Conservation (phyloP, 192 early-diverging fungal species). For the Backusella circina region DNA sequence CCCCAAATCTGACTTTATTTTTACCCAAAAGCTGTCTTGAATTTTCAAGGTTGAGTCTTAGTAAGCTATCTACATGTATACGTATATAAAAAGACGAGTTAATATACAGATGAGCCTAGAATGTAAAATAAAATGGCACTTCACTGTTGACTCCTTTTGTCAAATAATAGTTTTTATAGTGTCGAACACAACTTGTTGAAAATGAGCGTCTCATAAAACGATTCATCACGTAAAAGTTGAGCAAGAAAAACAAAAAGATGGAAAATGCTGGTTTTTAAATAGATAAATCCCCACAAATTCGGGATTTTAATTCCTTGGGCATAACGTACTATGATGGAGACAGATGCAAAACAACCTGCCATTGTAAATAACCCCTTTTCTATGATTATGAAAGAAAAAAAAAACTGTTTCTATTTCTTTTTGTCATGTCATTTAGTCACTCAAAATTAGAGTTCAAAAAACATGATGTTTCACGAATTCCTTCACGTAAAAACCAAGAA, state of each 20-base stretch:
- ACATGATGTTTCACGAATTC: too few species aligned
- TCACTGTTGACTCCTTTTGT: constrained; percentile 20
- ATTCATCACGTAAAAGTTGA: constrained; percentile 1
- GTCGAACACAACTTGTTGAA: neutral
- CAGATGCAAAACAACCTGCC: too few species aligned
- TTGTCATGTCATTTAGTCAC: too few species aligned
- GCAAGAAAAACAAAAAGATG: neutral
- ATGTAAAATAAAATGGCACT: too few species aligned
- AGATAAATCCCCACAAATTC: neutral
- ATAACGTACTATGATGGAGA: too few species aligned
- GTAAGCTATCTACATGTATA: constrained; percentile 4
- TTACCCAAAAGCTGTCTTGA: constrained; percentile 47
- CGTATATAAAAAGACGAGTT: neutral
- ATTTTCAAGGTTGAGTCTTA: constrained; percentile 44
- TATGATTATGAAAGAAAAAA: too few species aligned
- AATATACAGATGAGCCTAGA: neutral
- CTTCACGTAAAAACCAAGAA: too few species aligned
- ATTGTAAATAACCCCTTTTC: too few species aligned
- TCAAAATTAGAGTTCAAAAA: too few species aligned
- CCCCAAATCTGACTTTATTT: neutral
- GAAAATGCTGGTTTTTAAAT: neutral
- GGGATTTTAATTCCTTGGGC: too few species aligned
- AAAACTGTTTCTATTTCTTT: too few species aligned
- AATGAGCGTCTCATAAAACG: neutral
- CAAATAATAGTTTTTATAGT: constrained; percentile 25